Evolutionary conservation across 768 basidiomycete genomes (phyloP).

Genomic region (Cystoderma amianthinum): DNA sequence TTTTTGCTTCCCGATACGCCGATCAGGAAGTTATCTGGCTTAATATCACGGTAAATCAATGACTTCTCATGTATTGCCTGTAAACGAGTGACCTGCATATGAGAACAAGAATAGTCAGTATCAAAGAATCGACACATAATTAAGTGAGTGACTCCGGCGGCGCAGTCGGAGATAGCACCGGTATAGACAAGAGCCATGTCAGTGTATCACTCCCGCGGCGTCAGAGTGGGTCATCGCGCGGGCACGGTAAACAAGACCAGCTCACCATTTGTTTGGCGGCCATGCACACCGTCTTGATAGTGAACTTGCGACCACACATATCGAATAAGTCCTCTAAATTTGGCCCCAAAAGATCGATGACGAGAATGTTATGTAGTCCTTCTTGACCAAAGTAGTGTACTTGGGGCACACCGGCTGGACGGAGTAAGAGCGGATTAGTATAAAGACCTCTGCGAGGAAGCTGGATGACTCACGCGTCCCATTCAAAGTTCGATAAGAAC

Average conservation of each 20-base stretch:
- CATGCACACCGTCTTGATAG: constrained; percentile 98
- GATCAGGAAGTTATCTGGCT: constrained; percentile 98
- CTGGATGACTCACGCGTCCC: constrained; percentile 65
- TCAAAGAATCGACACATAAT: no score
- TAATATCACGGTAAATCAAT: constrained; percentile 97
- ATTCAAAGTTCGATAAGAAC: constrained; percentile 92
- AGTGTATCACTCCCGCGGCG: background rate
- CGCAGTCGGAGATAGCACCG: background rate
- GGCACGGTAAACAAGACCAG: constrained; percentile 1
- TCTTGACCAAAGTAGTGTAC: constrained; percentile 99
- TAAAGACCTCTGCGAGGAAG: background rate
- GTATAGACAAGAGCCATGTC: background rate
- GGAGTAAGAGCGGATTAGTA: constrained; percentile 4
- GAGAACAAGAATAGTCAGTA: constrained; percentile 9
- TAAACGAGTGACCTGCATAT: constrained; percentile 80
- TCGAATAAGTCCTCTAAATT: constrained; percentile 98
- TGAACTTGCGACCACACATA: constrained; percentile 98
- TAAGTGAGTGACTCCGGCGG: background rate
- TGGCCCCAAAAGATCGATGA: constrained; percentile 94
- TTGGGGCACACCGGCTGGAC: constrained; percentile 88
- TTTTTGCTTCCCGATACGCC: constrained; percentile 89
- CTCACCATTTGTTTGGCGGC: constrained; percentile 97
- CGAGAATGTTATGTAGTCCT: constrained; percentile 93
- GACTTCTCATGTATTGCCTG: constrained; percentile 99
- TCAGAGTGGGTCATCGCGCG: background rate